phyloP scores from a whole-genome alignment of 31 red algal species.

The Bonnemaisonia californica region DNA sequence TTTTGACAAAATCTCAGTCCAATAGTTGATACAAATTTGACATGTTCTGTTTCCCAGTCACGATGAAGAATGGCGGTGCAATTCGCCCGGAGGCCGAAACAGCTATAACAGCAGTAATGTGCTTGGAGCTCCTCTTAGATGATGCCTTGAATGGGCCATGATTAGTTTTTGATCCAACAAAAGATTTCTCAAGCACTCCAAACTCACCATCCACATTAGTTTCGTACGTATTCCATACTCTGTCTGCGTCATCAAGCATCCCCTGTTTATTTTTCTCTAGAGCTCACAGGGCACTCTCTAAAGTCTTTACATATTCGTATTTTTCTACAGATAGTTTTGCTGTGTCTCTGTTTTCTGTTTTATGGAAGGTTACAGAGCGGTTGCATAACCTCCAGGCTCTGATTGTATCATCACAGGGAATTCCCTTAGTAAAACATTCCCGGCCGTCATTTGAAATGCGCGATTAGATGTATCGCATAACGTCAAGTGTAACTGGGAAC shows the following conservation, averaged over 20 bases:
- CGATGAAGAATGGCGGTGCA: neutral
- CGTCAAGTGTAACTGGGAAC: too few species aligned
- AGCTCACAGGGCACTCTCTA: constrained; percentile 2
- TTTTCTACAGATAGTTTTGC: constrained; percentile 26
- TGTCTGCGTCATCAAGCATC: constrained; percentile 8
- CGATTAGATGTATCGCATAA: too few species aligned
- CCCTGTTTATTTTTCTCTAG: neutral
- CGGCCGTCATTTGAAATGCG: too few species aligned
- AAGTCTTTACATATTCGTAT: constrained; percentile 17
- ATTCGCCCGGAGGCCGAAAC: neutral
- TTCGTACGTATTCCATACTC: constrained; percentile 37
- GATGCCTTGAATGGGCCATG: neutral
- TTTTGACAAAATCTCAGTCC: neutral
- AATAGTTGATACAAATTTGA: neutral
- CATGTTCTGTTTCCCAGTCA: neutral
- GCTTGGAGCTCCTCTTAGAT: neutral
- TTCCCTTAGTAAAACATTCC: too few species aligned
- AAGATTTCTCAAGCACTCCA: neutral
- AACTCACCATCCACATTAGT: constrained; percentile 19
- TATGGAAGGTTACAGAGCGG: neutral
- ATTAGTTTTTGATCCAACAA: neutral
- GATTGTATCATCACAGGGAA: constrained; percentile 26
- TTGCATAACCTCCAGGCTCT: constrained; percentile 16
- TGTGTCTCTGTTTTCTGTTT: neutral
- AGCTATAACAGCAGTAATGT: constrained; percentile 3